Conservation (phyloP, 805 yeast genomes). For the Metschnikowia arizonensis region DNA sequence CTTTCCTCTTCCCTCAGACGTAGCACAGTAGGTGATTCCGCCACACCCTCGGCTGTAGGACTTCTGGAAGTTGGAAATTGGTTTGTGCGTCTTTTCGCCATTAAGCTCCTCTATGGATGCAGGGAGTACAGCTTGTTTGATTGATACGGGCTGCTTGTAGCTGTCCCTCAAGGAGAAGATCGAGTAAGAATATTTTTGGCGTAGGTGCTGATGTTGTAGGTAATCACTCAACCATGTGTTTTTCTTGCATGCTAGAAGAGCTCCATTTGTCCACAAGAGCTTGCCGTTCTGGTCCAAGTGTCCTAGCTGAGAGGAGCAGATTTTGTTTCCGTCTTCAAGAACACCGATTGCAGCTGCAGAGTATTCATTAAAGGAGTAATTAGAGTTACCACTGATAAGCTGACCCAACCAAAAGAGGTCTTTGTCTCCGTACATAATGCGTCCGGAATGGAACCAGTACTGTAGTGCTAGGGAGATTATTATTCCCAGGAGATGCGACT, state of each 20-base stretch:
- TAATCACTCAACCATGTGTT: conserved; percentile 14
- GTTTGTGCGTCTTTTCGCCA: background rate
- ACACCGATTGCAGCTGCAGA: conserved; percentile 24
- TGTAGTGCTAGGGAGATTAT: conserved; percentile 14
- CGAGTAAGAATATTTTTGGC: conserved; percentile 9
- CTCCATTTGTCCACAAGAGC: conserved; percentile 32
- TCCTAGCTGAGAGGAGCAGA: conserved; percentile 27
- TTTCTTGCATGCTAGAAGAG: conserved; percentile 23
- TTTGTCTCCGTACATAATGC: conserved; percentile 23
- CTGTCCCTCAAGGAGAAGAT: conserved; percentile 8
- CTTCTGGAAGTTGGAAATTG: conserved; percentile 10
- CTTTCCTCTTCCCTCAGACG: conserved; percentile 12
- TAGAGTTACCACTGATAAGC: conserved; percentile 19
- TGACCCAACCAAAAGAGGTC: conserved; percentile 34
- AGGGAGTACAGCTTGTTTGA: conserved; percentile 13
- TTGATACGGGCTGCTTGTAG: conserved; percentile 8
- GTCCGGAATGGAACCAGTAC: conserved; percentile 20
- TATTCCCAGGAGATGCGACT: conserved; percentile 20
- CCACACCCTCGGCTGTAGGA: conserved; percentile 15
- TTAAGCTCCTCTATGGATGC: conserved; percentile 11
- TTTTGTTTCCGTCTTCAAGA: conserved; percentile 8
- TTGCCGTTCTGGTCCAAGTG: conserved; percentile 19
- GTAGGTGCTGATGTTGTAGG: conserved; percentile 9
- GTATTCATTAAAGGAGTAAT: conserved; percentile 19
- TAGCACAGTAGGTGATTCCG: conserved; percentile 16